These are phyloP conservation scores for Pichia rugopelliculosa DNA, from an alignment of 805 yeast species.

Conservation along the genomic window DNA sequence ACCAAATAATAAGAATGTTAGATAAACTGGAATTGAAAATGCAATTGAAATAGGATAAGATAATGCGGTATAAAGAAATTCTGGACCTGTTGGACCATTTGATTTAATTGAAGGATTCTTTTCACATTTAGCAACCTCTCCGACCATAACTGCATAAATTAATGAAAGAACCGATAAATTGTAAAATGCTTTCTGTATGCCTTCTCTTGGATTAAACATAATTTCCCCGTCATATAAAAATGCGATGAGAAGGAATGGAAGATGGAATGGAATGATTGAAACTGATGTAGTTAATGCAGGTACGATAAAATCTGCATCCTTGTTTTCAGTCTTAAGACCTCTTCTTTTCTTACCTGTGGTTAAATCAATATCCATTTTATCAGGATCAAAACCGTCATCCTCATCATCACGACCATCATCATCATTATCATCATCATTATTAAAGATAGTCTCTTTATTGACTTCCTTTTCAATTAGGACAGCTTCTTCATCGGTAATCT, in stretches of 20 bases:
- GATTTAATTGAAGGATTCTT: slow-evolving; percentile 9
- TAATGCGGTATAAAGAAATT: slow-evolving; percentile 11
- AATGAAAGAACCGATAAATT: slow-evolving; percentile 8
- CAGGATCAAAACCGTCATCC: slow-evolving; percentile 12
- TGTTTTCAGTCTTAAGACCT: not conserved
- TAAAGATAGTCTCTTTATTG: not conserved
- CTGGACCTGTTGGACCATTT: slow-evolving; percentile 14
- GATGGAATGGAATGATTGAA: slow-evolving; percentile 27
- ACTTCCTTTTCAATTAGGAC: not conserved
- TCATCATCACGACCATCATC: not conserved
- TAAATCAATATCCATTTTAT: slow-evolving; percentile 11
- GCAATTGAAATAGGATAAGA: slow-evolving; percentile 12
- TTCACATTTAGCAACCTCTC: slow-evolving; percentile 24
- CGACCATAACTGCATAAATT: slow-evolving; percentile 11
- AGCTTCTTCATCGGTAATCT: slow-evolving; percentile 8
- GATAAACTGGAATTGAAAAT: slow-evolving; percentile 23
- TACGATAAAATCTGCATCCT: not conserved
- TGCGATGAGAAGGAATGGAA: slow-evolving; percentile 18
- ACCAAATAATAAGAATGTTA: slow-evolving; percentile 23
- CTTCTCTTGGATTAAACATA: slow-evolving; percentile 20
- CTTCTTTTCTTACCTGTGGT: slow-evolving; percentile 12
- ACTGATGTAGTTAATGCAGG: slow-evolving; percentile 11
- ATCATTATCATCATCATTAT: not conserved
- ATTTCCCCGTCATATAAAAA: slow-evolving; percentile 29
- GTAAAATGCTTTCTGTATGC: slow-evolving; percentile 11